These are phyloP conservation scores for Echinosophora koreensis DNA, from an alignment of 306 rosid genomes.

Conservation along the genomic window DNA sequence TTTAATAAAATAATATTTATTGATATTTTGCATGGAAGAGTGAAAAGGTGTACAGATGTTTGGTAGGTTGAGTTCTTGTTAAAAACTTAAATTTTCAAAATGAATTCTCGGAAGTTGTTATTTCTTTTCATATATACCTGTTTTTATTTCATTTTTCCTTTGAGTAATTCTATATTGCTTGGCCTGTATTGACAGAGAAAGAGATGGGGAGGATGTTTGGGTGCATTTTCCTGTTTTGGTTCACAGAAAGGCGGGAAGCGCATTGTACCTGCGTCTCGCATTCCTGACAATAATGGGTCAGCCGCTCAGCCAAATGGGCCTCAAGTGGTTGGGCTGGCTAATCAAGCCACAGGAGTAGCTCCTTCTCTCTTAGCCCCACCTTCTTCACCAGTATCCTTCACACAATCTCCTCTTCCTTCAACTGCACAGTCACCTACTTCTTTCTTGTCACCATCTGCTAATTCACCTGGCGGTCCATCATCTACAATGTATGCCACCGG, in stretches of 20 bases:
- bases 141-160: constrained; percentile 37
- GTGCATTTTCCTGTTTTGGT: constrained; percentile 90
- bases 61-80: constrained; percentile 27
- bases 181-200: constrained; percentile 72
- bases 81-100: background rate
- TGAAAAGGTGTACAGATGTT: constrained; percentile 18
- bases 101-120: constrained; percentile 17
- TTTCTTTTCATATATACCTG: constrained; percentile 39
- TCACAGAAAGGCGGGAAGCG: constrained; percentile 95
- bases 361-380: constrained; percentile 98
- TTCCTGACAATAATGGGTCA: constrained; percentile 75
- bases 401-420: constrained; percentile 95
- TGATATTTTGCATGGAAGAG: constrained; percentile 31
- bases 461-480: constrained; percentile 99
- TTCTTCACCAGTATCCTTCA: constrained; percentile 95
- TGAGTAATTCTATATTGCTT: constrained; percentile 39
- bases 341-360: constrained; percentile 79
- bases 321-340: constrained; percentile 71
- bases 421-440: constrained; percentile 92
- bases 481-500: constrained; percentile 91
- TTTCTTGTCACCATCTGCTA: constrained; percentile 84
- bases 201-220: constrained; percentile 98
- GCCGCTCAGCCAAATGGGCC: constrained; percentile 87
- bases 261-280: constrained; percentile 89
- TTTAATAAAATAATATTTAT: background rate